Percentiles rank a stretch among this genome's conserved stretches.
Evolutionary conservation across 176 grass and related monocot species (phyloP).

Genomic region (Urochloa ruziziensis): DNA sequence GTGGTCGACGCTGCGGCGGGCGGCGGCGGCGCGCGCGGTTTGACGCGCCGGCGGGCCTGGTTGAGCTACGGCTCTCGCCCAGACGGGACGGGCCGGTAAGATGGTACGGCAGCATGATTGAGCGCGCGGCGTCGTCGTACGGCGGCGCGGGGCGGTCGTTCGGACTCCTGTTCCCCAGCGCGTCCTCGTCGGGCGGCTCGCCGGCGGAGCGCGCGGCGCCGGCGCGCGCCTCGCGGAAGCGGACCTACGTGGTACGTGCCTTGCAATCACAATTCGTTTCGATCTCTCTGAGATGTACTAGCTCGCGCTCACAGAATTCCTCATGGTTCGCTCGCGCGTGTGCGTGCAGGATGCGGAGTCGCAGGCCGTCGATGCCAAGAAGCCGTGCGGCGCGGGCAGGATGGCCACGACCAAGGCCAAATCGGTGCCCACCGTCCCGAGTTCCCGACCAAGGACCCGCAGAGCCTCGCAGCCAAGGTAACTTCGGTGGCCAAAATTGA

Average conservation of each 20-base stretch:
- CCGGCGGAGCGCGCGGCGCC: constrained; percentile 24
- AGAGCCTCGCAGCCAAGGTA: constrained; percentile 81
- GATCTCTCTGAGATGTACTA: not conserved
- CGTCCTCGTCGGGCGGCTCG: not conserved
- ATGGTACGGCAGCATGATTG: no score
- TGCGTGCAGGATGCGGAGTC: constrained; percentile 33
- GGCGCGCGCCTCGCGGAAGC: constrained; percentile 42
- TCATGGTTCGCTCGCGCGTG: not conserved
- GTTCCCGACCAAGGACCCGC: constrained; percentile 58
- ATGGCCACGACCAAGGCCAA: constrained; percentile 59
- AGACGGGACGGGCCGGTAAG: no score
- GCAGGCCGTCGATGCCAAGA: constrained; percentile 33
- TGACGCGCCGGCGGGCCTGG: no score
- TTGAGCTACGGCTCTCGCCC: no score
- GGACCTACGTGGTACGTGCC: constrained; percentile 27
- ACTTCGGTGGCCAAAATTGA: not conserved
- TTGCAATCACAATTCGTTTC: not conserved
- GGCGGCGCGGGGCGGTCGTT: constrained; percentile 19
- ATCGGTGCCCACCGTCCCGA: constrained; percentile 19
- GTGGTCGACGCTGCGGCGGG: no score
- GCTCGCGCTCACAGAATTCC: not conserved
- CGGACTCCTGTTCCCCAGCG: constrained; percentile 40
- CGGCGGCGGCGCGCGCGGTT: no score
- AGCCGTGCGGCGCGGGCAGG: constrained; percentile 52
- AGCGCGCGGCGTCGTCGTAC: not conserved